phyloP scores from a whole-genome alignment of 2,329 filamentous ascomycete species.

The Alternaria sp. region DNA sequence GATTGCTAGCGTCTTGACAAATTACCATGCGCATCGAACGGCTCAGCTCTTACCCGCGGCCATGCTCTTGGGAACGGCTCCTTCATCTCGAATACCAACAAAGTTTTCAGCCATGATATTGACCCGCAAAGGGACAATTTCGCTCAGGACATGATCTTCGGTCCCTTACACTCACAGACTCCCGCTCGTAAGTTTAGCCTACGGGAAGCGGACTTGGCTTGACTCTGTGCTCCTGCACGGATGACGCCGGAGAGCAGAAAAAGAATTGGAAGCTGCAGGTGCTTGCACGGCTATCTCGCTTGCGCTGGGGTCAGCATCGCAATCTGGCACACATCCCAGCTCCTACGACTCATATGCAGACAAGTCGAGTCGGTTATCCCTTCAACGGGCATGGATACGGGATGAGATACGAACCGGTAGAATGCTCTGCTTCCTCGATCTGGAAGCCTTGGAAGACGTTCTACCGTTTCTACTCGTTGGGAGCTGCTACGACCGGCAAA shows the following conservation, averaged over 20 bases:
- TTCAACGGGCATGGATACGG: conserved; percentile 40
- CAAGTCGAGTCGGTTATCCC: conserved; percentile 26
- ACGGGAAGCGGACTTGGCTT: conserved; percentile 41
- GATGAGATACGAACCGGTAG: conserved; percentile 33
- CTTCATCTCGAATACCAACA: conserved; percentile 17
- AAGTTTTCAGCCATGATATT: conserved; percentile 21
- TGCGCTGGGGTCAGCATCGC: conserved; percentile 25
- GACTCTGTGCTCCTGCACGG: conserved; percentile 37
- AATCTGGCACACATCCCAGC: conserved; percentile 28
- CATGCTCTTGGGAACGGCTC: conserved; percentile 19
- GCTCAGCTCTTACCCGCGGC: conserved; percentile 16
- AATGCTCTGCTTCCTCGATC: conserved; percentile 29
- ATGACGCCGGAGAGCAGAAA: conserved; percentile 39
- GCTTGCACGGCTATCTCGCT: conserved; percentile 32
- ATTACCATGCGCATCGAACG: conserved; percentile 9
- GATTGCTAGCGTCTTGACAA: conserved; percentile 11
- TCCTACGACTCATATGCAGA: conserved; percentile 21
- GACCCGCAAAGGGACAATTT: conserved; percentile 20
- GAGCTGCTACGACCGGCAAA: conserved; percentile 1
- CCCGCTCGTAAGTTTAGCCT: conserved; percentile 43
- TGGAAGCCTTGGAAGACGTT: conserved; percentile 22
- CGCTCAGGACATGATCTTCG: conserved; percentile 38
- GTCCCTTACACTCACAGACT: conserved; percentile 40
- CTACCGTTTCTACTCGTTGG: conserved; percentile 9
- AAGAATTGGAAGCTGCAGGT: conserved; percentile 39